A percentile compares a stretch with the other conserved stretches of the same genome.
These are phyloP conservation scores for Fraxinus sp. DNA, from an alignment of 305 asterid genomes.

Conservation along the genomic window DNA sequence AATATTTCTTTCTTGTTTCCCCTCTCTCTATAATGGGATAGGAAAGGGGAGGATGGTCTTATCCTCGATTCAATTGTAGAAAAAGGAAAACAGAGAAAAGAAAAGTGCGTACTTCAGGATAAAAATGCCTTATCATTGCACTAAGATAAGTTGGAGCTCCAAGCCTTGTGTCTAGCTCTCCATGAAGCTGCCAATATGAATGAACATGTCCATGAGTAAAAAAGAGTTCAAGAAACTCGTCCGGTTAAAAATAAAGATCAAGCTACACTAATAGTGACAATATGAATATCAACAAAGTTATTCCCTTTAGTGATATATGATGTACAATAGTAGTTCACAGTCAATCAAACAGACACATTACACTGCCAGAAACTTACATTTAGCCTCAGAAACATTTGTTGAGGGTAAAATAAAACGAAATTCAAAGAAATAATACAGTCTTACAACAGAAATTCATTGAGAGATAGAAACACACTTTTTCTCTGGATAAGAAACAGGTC, in stretches of 20 bases:
- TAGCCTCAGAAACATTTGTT: not conserved
- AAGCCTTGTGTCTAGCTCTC: conserved; percentile 77
- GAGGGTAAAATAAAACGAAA: not conserved
- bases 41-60: not conserved
- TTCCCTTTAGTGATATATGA: not conserved
- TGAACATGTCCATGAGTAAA: conserved; percentile 2
- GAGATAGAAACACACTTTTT: not conserved
- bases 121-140: conserved; percentile 65
- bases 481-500: not conserved
- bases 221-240: not conserved
- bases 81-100: not conserved
- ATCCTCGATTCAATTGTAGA: not conserved
- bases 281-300: conserved; percentile 13
- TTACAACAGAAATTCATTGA: not conserved
- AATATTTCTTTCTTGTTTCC: not conserved
- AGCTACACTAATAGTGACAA: not conserved
- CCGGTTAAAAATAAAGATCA: not conserved
- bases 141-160: conserved; percentile 62
- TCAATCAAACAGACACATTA: not conserved
- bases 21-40: not conserved
- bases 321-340: not conserved
- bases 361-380: not conserved
- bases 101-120: conserved; percentile 51
- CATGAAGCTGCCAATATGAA: conserved; percentile 52
- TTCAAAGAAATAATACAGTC: not conserved